Evolutionary conservation across 257 asterid genomes (phyloP), one percentile per base, ranked within the genome.

Genomic region (Capsicum baccatum): DNA sequence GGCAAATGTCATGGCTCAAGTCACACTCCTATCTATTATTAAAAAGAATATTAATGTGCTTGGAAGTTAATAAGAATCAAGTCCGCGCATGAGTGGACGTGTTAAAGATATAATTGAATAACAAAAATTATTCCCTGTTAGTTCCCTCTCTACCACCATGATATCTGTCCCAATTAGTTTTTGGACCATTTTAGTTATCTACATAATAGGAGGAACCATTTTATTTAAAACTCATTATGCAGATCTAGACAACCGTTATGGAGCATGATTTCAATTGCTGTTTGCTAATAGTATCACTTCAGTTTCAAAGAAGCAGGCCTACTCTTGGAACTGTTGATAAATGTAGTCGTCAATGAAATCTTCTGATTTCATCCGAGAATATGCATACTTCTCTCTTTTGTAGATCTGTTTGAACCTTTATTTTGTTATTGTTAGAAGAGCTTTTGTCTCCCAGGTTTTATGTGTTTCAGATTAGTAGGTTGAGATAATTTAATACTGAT

Each of bases 391-490:
- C 79, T 70, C 16, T 70, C 16, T 70, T 70, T 70, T 16, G 35
- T 70, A 10, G 56, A 70, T 48, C 5, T 70, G 37, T 70, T 33
- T 16, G 56, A 16, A 0, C 9, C 37, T 70, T 71, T 71, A 44
- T 39, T 17, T n/a, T 71, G 35, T 44, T 71, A 71, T 10, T 71
- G 58, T 47, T 42, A 42, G 35, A 69, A 69, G 33, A 69, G 15
- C 55, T 68, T 68, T 35, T 71, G 79, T 71, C 79, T 71, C 26
- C 9, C 26, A 48, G 79, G 56, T 47, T 47, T 71, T 71, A 37
- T 47, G 17, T n/a, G 17, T 71, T 47, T 71, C 35, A 14, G n/a
- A n/a, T 57, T 71, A 2, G 79, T 71, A 71, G 79, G 79, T 71
- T 47, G 58, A 3, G 58, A 10, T 10, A 71, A 71, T n/a, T 44